phyloP scores from a whole-genome alignment of 2,329 filamentous ascomycete species.

The Talaromyces sp. region DNA sequence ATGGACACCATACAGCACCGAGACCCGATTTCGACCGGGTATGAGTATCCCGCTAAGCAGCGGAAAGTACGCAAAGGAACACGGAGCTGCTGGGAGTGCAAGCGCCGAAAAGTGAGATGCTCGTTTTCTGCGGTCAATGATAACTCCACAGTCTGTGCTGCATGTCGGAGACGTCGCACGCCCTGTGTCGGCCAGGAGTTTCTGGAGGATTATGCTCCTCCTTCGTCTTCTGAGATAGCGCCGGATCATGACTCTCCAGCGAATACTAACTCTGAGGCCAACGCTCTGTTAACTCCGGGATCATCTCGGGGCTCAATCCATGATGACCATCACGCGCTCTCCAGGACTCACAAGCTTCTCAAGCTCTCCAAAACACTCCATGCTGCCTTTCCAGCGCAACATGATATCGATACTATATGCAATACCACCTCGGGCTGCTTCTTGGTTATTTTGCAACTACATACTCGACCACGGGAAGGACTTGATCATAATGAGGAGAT shows the following conservation, averaged over 20 bases:
- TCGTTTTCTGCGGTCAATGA: conserved; percentile 1
- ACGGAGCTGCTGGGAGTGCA: conserved; percentile 12
- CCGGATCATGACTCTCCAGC: neutral
- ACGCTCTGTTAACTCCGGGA: neutral
- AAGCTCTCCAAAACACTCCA: neutral
- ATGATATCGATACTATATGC: neutral
- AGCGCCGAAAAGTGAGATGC: conserved; percentile 10
- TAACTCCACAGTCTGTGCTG: neutral
- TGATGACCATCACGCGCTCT: neutral
- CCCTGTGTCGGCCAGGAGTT: conserved; percentile 10
- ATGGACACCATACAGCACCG: neutral
- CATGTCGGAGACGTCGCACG: conserved; percentile 5
- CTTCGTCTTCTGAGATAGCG: neutral
- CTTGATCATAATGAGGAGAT: neutral
- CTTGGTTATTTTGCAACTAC: neutral
- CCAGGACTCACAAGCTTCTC: neutral
- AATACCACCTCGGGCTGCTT: neutral
- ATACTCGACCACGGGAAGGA: neutral
- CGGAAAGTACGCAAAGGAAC: conserved; percentile 12
- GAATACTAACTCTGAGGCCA: neutral
- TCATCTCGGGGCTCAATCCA: neutral
- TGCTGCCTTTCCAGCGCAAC: neutral
- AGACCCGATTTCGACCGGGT: neutral
- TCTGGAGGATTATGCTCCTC: neutral
- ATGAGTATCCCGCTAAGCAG: conserved; percentile 1